Evolutionary conservation across 192 early-diverging fungal genomes (phyloP).

Genomic region (Coemansia sp.): DNA sequence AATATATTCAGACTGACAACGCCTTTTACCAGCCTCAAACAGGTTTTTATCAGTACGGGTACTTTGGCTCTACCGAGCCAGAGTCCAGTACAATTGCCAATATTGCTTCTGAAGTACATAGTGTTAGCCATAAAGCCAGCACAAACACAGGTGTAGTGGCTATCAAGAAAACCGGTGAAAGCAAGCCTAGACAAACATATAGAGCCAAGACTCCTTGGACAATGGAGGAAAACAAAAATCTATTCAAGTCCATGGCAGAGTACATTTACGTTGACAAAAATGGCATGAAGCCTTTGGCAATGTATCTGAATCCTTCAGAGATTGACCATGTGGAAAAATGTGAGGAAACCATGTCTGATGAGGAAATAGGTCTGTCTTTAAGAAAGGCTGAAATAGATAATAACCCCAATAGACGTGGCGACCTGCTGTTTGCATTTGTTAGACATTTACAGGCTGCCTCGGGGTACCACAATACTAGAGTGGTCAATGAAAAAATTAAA

Average conservation of each 20-base stretch:
- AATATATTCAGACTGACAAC: background rate
- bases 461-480: conserved; percentile 23
- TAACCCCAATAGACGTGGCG: conserved; percentile 28
- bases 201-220: conserved; percentile 48
- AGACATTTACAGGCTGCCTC: conserved; percentile 43
- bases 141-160: background rate
- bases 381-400: conserved; percentile 22
- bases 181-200: background rate
- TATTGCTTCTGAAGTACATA: background rate
- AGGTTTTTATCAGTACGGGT: background rate
- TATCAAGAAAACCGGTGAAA: background rate
- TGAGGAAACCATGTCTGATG: conserved; percentile 18
- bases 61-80: background rate
- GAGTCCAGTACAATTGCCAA: background rate
- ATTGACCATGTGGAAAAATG: conserved; percentile 39
- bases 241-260: conserved; percentile 51
- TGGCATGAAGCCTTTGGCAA: conserved; percentile 41
- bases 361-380: conserved; percentile 27
- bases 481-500: conserved; percentile 51
- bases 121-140: background rate
- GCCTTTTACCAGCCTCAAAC: background rate
- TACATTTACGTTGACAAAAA: conserved; percentile 47
- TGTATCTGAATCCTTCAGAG: conserved; percentile 40
- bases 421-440: conserved; percentile 34
- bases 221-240: conserved; percentile 19